A percentile compares a stretch with the other conserved stretches of the same genome.
Conservation (phyloP, 306 rosid genomes). For the Malus fusca region DNA sequence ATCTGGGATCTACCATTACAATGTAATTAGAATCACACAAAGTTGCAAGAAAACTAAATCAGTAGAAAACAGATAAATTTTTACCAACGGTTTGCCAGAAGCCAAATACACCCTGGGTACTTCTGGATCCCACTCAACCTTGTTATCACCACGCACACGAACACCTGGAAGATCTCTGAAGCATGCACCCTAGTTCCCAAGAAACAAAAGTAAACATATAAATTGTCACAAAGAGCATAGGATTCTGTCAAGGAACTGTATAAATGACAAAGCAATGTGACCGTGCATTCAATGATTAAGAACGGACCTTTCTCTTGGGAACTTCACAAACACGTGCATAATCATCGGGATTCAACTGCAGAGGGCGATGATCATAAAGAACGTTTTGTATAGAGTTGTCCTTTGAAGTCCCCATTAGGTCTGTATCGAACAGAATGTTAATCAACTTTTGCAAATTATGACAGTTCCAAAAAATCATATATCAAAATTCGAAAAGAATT, state of each 20-base stretch:
- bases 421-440: slow-evolving; percentile 19
- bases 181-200: slow-evolving; percentile 54
- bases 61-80: not conserved
- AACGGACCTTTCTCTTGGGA: slow-evolving; percentile 58
- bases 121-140: slow-evolving; percentile 59
- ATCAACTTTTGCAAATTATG: not conserved
- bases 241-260: not conserved
- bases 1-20: slow-evolving; percentile 50
- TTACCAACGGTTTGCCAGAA: slow-evolving; percentile 86
- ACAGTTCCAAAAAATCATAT: not conserved
- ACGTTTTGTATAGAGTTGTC: not conserved
- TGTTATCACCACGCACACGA: slow-evolving; percentile 43
- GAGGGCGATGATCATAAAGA: slow-evolving; percentile 61
- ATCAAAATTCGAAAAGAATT: not conserved
- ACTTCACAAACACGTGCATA: slow-evolving; percentile 54
- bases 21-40: not conserved
- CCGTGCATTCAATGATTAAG: not conserved
- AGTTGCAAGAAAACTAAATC: not conserved
- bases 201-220: not conserved
- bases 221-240: not conserved
- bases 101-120: slow-evolving; percentile 40
- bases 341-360: slow-evolving; percentile 52
- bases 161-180: slow-evolving; percentile 85
- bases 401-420: slow-evolving; percentile 16
- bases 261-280: not conserved